Base-by-base conservation (phyloP, 2,329 filamentous ascomycete genomes). In the Pseudopithomyces chartarum region DNA sequence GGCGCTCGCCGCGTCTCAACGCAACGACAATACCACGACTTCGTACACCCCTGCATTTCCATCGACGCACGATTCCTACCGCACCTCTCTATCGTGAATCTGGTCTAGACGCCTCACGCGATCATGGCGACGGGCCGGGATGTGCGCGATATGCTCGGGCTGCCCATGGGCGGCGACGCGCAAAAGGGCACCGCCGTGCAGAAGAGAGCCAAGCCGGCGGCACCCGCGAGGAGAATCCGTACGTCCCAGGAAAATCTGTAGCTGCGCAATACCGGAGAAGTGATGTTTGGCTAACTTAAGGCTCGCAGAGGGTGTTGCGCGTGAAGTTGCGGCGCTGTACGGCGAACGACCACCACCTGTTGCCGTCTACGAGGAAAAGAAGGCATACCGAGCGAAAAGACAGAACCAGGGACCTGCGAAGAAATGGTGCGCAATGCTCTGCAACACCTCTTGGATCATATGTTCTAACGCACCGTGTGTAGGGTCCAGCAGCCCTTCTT, bases 141-240 rank as follows among this genome's bases (percentile, higher is more conserved):
- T 82, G 86, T 96, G 66, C 91, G 90, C 79, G 92, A 96, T 75
- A 91, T 96, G 73, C 87, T 96, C 71, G 91, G 93, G 76, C 82
- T 96, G 73, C 88, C 87, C 65, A 88, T 62, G 87, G 68, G 77
- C 56, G 68, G 79, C 49, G 68, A 78, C 49, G 68, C 79, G 49
- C 79, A 66, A 49, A 71, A 71, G 55, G 77, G 50, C 71, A 81
- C 52, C 79, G 81, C 52, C 79, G 86, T 87, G 39, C 78, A 85
- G 42, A 96, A 95, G 80, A 93, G 94, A 73, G 87, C 89, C 67
- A 92, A 90, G 73, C 80, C 85, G 6, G 80, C 69, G 43, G 69
- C 62, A 44, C 62, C 83, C 15, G 85, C 83, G 45, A 84, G 87
- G 62, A 76, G 81, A 66, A 81, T 82, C 67, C 81, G 82, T 84